Base-by-base conservation (phyloP, 257 asterid genomes). In the Vinca minor region DNA sequence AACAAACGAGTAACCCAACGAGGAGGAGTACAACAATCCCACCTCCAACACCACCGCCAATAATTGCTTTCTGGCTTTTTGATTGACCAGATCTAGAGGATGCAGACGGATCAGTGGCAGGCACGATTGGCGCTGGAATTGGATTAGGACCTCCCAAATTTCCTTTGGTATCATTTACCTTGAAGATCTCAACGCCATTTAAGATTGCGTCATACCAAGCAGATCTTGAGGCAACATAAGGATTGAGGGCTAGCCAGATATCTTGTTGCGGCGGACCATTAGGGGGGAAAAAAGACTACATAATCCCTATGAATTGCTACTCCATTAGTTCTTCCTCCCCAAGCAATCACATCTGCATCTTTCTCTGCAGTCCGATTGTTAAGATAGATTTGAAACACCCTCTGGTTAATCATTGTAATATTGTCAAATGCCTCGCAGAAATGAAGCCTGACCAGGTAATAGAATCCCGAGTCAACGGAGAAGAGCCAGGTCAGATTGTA, bases 71-170 rank as follows among this genome's bases (percentile, higher is more conserved):
- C 35, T 63, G 70, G 56, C 60, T 77, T 29, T 82, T 85, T 34
- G 76, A 72, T 29, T 48, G 32, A 44, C 84, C 71, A 18, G 80
- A 63, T 34, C 65, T 59, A 18, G 82, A 66, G 1, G 76, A 49
- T 34, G 23, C 3, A 21, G 69, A 50, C 39, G 65, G 13, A 7
- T 73, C 94, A 23, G 70, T 65, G 25, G 28, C 35, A 10, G 67
- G 66, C 38, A 77, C 72, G 52, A 69, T 65, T n/a, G 83, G 83
- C 45, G 75, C 82, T 14, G 94, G 96, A 26, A 72, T 58, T 3
- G 98, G 98, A 67, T 85, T 91, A n/a, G 78, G 82, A 31, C 98
- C 98, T 0, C 94, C 98, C 68, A 91, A 93, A 80, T 80, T 88
- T 32, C 88, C 87, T 4, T 53, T 41, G 13, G 78, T 52, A 63